Base-by-base conservation (phyloP, 1,284 basidiomycete genomes). In the Pseudozyma pruni region DNA sequence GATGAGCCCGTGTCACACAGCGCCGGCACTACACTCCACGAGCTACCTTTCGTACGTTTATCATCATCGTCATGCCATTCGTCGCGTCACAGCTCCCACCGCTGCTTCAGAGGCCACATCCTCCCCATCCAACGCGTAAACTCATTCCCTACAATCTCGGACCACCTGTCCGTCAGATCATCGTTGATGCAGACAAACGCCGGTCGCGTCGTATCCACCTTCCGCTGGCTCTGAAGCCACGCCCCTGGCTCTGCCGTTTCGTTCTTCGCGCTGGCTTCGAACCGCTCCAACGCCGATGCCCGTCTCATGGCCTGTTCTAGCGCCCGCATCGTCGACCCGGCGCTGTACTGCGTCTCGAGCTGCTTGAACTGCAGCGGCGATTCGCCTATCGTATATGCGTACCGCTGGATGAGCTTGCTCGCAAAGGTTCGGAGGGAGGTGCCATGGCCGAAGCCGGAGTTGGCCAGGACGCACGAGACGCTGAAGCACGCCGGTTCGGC, bases 151-250 rank as follows among this genome's bases (percentile, higher is more conserved):
- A 70, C 60, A 6, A 10, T 22, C 4, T 59, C 34, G 2, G 48
- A 56, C 55, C 55, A 70, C 14, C 32, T 32, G 19, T 57, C 50
- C n/a, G 47, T 52, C 23, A 73, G 43, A 25, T 73, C 66, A 35
- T 73, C 71, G 25, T 73, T 73, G 58, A 73, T 53, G 31, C 71
- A 73, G 1, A 58, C 50, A 8, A 73, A 60, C 2, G 27, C 52
- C 0, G 59, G 48, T 34, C 69, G 34, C 0, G 32, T 8, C 4
- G 17, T 17, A 17, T 64, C 49, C 8, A 71, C 35, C 3, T 32
- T 37, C 3, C 34, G 13, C 35, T 71, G 68, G 16, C 53, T 61
- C 4, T 34, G 16, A 11, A 54, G 4, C 63, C 57, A 61, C 17
- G 40, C 19, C 4, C 35, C 44, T 11, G 51, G 51, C 8, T 47